Evolutionary conservation across 441 rosid species (phyloP), one percentile per base, ranked within the genome.

Genomic region (Gossypium schwendimanii): DNA sequence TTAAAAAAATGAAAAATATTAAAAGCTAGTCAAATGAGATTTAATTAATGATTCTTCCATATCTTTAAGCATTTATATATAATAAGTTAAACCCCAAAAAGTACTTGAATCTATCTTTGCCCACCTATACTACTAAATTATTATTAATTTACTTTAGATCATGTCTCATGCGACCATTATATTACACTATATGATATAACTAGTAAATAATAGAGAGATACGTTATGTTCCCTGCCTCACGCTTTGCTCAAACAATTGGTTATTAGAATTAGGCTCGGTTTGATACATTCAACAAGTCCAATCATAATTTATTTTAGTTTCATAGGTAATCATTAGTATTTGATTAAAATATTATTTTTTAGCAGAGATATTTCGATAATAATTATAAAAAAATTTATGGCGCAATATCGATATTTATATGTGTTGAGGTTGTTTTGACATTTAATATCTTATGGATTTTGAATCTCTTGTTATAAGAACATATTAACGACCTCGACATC

Each of bases 11-110:
- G 39, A 20, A 23, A 45, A 31, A 10, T 0, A 39, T 2, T 39
- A 26, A 21, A 70, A 70, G 73, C 10, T 52, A 58, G 73, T 70
- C 55, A 57, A 70, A 70, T 63, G 28, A 21, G 70, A 68, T 39
- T 74, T 31, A 57, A 55, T 70, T 55, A 55, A 33, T 20, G 26
- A 55, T 58, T 31, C 31, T 55, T 18, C 31, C 44, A 67, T 21
- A 65, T 65, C 57, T 65, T 45, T 26, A 23, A 65, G 55, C 70
- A 44, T 47, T 65, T 6, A 3, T 47, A 20, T 45, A 45, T 65
- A 52, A 65, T 65, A 45, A 45, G 70, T 45, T 66, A 66, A 47
- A 47, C n/a, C 31, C 39, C 41, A 24, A 47, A 44, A 21, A 7
- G 15, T 23, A 57, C 31, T 23, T 9, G 33, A 57, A 23, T 54